These are phyloP conservation scores for Aspergillus floridensis DNA, from an alignment of 2,329 filamentous ascomycete genomes.

Conservation along the genomic window DNA sequence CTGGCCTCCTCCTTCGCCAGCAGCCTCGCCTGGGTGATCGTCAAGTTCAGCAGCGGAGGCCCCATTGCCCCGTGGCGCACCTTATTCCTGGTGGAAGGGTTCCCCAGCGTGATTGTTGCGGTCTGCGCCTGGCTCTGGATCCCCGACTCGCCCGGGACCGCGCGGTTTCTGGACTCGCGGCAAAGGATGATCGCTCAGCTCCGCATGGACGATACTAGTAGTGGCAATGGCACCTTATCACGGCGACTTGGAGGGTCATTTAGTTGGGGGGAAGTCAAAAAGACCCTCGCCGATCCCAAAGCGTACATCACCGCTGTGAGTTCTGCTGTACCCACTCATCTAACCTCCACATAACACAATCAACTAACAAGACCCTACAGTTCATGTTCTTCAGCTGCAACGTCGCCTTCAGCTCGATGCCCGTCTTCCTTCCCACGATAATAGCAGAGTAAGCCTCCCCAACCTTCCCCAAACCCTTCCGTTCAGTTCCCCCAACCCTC, in stretches of 20 bases:
- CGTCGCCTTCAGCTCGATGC: conserved; percentile 82
- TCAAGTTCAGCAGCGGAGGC: conserved; percentile 61
- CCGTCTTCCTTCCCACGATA: conserved; percentile 82
- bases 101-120: conserved; percentile 74
- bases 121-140: conserved; percentile 71
- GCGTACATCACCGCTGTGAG: conserved; percentile 68
- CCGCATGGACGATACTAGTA: conserved; percentile 54
- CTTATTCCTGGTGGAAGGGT: conserved; percentile 79
- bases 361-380: conserved; percentile 18
- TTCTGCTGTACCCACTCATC: background rate
- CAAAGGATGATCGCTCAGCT: conserved; percentile 69
- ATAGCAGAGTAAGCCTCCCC: conserved; percentile 53
- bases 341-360: background rate
- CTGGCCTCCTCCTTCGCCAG: conserved; percentile 69
- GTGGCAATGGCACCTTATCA: background rate
- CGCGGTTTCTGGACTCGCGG: conserved; percentile 60
- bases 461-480: no score
- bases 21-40: conserved; percentile 71
- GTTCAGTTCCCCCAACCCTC: background rate
- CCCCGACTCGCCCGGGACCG: conserved; percentile 70
- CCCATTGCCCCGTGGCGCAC: conserved; percentile 83
- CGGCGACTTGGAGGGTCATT: conserved; percentile 37
- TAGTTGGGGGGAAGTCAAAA: conserved; percentile 56
- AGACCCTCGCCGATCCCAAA: conserved; percentile 63
- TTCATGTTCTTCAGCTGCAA: conserved; percentile 85